Evolutionary conservation across 2,329 filamentous ascomycete species (phyloP), one percentile per base, ranked within the genome.

Genomic region (Colletotrichum scovillei): DNA sequence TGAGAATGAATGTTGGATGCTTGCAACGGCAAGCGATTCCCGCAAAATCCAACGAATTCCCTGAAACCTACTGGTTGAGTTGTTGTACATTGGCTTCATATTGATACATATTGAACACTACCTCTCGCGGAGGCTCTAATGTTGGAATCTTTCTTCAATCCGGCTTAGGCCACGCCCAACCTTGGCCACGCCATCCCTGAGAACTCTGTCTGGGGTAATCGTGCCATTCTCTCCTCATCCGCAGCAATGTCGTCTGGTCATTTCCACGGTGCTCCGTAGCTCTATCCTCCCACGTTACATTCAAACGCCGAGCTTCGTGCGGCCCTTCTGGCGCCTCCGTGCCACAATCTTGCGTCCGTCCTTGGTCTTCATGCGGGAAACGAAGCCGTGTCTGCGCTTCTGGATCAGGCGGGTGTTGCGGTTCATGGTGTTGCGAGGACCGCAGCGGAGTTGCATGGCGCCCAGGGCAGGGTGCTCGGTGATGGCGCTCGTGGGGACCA

Each of bases 311-410:
- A 90, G 71, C 77, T 83, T 80, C 77, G 81, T 83, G 75, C 90
- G 81, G 66, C 88, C 87, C 86, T 91, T 91, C 16, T 83, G 76
- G 81, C 78, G 84, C 80, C 90, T 84, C 77, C 89, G 81, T 78
- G 83, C 80, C 65, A 92, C 78, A 73, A 86, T 89, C 82, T 86
- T 88, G 70, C 85, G 82, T 3, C 90, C 90, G 11, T 84, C 87
- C 78, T 84, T 85, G 58, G 85, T 86, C 76, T 85, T 82, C 76
- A 86, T 80, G 49, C 89, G 83, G 76, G 83, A 85, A 60, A 92
- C 80, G 77, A 90, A 92, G 1, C 90, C 90, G 75, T 88, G 86
- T 76, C 89, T 85, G 28, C 89, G 85, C 85, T 91, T 91, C 81
- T 90, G 88, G 16, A 91, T 80, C 67, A 91, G 82, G 46, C 89